A percentile compares a stretch with the other conserved stretches of the same genome.
Evolutionary conservation across 2,329 filamentous ascomycete species (phyloP).

Genomic region (Trichoderma sp.): DNA sequence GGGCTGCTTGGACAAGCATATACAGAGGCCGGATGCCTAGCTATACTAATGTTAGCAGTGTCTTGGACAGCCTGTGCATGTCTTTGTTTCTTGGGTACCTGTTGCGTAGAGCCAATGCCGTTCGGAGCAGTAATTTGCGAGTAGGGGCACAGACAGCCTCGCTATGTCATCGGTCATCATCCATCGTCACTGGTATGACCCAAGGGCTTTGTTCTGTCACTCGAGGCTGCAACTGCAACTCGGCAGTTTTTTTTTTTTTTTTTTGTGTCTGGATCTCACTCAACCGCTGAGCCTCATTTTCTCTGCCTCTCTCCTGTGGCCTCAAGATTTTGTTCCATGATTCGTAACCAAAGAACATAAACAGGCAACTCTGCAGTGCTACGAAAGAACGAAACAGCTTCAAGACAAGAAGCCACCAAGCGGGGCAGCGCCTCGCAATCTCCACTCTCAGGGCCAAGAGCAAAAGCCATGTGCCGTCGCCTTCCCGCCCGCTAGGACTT

Average conservation of each 20-base stretch:
- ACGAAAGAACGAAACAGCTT: not conserved
- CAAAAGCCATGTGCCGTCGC: slow-evolving; percentile 28
- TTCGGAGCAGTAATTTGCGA: not conserved
- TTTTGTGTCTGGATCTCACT: not conserved
- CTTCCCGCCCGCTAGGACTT: slow-evolving; percentile 26
- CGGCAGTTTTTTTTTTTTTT: not conserved
- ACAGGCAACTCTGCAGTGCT: not conserved
- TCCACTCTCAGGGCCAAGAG: slow-evolving; percentile 21
- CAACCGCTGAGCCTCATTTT: not conserved
- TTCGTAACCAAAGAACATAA: not conserved
- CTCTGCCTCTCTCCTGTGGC: not conserved
- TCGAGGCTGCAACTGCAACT: not conserved
- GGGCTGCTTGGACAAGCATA: not conserved
- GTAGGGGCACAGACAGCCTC: not conserved
- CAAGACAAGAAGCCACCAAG: not conserved
- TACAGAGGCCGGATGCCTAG: not conserved
- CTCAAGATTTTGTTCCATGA: not conserved
- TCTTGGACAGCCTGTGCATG: not conserved
- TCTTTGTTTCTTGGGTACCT: not conserved
- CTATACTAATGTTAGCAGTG: not conserved
- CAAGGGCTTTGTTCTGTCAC: not conserved
- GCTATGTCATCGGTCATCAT: not conserved
- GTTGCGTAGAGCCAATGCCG: not conserved
- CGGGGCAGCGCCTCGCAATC: not conserved
- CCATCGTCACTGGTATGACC: not conserved